These are phyloP conservation scores for Suaeda aralocaspica DNA, from an alignment of 148 eudicot species.

Conservation along the genomic window DNA sequence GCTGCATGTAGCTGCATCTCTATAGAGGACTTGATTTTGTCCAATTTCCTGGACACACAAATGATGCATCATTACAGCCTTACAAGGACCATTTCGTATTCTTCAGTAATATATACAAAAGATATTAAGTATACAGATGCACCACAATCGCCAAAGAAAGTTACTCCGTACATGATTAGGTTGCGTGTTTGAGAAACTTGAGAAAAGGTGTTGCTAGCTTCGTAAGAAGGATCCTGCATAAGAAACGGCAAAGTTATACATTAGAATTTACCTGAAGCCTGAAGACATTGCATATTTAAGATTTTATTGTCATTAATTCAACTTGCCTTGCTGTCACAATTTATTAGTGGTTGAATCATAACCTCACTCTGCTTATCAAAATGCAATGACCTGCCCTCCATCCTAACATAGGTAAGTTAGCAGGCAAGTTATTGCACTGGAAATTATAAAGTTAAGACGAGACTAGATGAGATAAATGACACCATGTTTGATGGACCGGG, in stretches of 20 bases:
- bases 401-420: conserved; percentile 9
- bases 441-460: too few relatives aligned
- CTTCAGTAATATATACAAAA: neutral
- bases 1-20: conserved; percentile 63
- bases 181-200: conserved; percentile 51
- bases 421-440: neutral
- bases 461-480: neutral
- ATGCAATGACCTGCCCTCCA: conserved; percentile 21
- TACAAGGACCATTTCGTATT: neutral
- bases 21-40: conserved; percentile 56
- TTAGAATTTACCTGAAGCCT: neutral
- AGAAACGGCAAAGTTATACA: conserved; percentile 1
- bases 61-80: too few relatives aligned
- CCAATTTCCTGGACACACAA: conserved; percentile 58
- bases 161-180: conserved; percentile 55
- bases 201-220: conserved; percentile 32
- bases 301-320: neutral
- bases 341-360: conserved; percentile 27
- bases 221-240: conserved; percentile 29
- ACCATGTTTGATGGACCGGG: neutral
- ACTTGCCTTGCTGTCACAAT: conserved; percentile 50
- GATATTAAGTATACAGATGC: neutral
- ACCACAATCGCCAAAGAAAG: conserved; percentile 14
- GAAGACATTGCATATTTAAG: conserved; percentile 5
- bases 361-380: conserved; percentile 17